Percentiles rank a stretch among this genome's conserved stretches.
phyloP scores from a whole-genome alignment of 768 basidiomycete species.

The Mycena metata region DNA sequence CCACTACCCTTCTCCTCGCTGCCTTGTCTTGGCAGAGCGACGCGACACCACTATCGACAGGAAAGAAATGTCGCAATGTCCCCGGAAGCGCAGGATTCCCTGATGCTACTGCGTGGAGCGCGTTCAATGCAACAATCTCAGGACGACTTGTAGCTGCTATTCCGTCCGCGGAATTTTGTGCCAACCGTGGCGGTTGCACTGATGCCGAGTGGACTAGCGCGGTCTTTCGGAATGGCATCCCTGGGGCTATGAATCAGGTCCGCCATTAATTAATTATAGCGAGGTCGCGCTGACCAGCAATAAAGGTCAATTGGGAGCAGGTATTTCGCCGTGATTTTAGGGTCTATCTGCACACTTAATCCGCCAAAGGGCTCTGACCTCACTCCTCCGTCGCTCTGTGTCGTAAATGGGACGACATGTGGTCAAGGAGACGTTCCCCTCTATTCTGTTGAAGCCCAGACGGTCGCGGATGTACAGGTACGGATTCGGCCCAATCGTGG shows the following conservation, averaged over 20 bases:
- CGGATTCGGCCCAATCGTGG: too few species aligned
- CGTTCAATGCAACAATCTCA: background rate
- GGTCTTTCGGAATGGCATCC: slow-evolving; percentile 12
- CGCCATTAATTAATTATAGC: too few species aligned
- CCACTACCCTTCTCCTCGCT: too few species aligned
- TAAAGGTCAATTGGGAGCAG: background rate
- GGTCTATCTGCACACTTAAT: too few species aligned
- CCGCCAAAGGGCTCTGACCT: slow-evolving; percentile 42
- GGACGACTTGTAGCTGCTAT: background rate
- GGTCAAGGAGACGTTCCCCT: slow-evolving; percentile 49
- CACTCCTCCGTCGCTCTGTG: slow-evolving; percentile 43
- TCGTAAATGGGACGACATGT: slow-evolving; percentile 40
- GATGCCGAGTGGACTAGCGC: slow-evolving; percentile 26
- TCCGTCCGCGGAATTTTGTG: background rate
- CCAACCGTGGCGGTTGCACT: slow-evolving; percentile 10
- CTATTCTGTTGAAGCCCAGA: slow-evolving; percentile 46
- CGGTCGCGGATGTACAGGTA: slow-evolving; percentile 47
- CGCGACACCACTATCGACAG: background rate
- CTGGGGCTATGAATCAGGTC: slow-evolving; percentile 28
- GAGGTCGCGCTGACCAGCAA: too few species aligned
- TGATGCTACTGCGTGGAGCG: background rate
- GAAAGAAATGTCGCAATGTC: background rate
- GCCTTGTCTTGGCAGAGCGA: too few species aligned
- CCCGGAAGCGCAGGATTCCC: background rate
- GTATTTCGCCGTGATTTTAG: background rate